Percentiles rank a stretch among this genome's conserved stretches.
phyloP scores from a whole-genome alignment of 1,284 basidiomycete species.

The Melampsora larici-populina region DNA sequence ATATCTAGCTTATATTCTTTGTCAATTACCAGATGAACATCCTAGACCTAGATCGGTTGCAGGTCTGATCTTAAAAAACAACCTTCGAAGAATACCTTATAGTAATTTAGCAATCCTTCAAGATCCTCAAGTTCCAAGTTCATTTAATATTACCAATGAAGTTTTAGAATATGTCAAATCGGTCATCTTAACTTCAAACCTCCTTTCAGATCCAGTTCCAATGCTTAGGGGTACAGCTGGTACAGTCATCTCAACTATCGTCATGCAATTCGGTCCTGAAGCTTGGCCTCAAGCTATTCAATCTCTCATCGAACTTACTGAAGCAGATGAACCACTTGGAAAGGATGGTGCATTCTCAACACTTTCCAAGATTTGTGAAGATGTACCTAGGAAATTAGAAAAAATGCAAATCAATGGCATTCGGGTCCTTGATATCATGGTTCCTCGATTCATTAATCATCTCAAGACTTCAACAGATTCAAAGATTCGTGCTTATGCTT shows the following conservation, averaged over 20 bases:
- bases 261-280: conserved; percentile 67
- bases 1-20: conserved; percentile 91
- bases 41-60: conserved; percentile 90
- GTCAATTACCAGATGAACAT: conserved; percentile 73
- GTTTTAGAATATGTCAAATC: conserved; percentile 76
- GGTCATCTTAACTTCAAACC: conserved; percentile 67
- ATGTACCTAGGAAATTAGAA: conserved; percentile 92
- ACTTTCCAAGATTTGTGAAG: conserved; percentile 92
- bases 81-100: conserved; percentile 56
- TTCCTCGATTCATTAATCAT: conserved; percentile 85
- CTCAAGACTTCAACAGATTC: conserved; percentile 71
- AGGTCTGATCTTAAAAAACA: conserved; percentile 95
- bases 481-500: conserved; percentile 87
- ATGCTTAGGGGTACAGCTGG: conserved; percentile 88
- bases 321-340: conserved; percentile 61
- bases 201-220: conserved; percentile 69
- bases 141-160: conserved; percentile 60
- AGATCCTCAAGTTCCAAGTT: not conserved
- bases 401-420: conserved; percentile 76
- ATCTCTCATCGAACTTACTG: conserved; percentile 72
- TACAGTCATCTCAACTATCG: conserved; percentile 81
- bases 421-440: conserved; percentile 84
- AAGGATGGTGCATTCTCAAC: conserved; percentile 88
- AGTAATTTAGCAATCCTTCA: conserved; percentile 54
- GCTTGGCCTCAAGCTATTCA: conserved; percentile 90